Percentiles rank a stretch among this genome's conserved stretches.
These are phyloP conservation scores for Syzygium jambos DNA, from an alignment of 345 rosid species.

Conservation along the genomic window DNA sequence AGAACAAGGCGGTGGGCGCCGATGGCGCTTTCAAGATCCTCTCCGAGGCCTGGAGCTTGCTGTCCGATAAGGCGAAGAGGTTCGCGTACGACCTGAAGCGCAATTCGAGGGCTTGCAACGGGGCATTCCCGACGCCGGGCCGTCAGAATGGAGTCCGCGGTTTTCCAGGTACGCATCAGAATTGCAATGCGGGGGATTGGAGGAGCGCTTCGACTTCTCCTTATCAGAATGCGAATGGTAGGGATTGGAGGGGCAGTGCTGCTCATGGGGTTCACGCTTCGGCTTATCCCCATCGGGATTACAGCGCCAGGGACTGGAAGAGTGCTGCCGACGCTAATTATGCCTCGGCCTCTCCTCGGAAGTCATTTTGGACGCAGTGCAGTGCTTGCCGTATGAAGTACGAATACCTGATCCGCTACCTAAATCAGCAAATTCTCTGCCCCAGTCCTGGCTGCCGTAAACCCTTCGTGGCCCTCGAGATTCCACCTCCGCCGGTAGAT, in stretches of 20 bases:
- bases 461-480: conserved; percentile 34
- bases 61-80: conserved; percentile 33
- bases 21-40: conserved; percentile 39
- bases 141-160: conserved; percentile 9
- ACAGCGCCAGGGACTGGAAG: conserved; percentile 5
- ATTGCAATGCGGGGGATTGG: not conserved
- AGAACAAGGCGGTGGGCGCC: conserved; percentile 31
- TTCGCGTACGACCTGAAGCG: conserved; percentile 28
- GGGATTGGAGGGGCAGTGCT: not conserved
- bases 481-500: conserved; percentile 18
- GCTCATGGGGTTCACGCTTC: not conserved
- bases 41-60: conserved; percentile 34
- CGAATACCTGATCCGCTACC: conserved; percentile 26
- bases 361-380: conserved; percentile 48
- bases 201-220: not conserved
- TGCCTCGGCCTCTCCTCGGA: not conserved
- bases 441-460: conserved; percentile 21
- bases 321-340: conserved; percentile 1
- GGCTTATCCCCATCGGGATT: not conserved
- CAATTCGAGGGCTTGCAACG: conserved; percentile 6
- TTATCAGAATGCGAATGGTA: not conserved
- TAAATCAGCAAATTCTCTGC: conserved; percentile 25
- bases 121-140: conserved; percentile 2
- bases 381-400: conserved; percentile 21
- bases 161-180: not conserved